A percentile compares a stretch with the other conserved stretches of the same genome.
phyloP scores from a whole-genome alignment of 805 yeast species.

The Sugiyamaella floridensis region DNA sequence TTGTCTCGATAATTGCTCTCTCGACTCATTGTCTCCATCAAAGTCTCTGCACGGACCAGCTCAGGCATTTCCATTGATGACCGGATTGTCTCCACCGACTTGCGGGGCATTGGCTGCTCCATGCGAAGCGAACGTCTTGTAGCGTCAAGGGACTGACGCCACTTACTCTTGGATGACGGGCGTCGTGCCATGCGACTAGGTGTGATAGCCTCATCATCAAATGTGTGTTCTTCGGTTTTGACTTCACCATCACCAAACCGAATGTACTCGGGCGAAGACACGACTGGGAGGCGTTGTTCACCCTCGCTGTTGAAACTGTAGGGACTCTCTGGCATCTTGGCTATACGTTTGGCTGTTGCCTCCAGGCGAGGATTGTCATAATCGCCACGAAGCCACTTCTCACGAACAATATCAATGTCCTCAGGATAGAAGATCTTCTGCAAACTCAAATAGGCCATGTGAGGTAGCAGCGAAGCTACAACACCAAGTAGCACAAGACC shows the following conservation, averaged over 20 bases:
- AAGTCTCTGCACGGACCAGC: slow-evolving; percentile 30
- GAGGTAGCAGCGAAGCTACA: slow-evolving; percentile 51
- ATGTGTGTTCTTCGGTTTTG: slow-evolving; percentile 11
- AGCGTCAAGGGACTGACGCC: slow-evolving; percentile 23
- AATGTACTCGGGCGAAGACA: slow-evolving; percentile 10
- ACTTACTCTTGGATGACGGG: slow-evolving; percentile 2
- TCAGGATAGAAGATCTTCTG: slow-evolving; percentile 50
- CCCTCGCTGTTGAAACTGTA: slow-evolving; percentile 3
- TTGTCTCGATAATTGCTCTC: not conserved
- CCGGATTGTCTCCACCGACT: slow-evolving; percentile 18
- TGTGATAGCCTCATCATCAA: not conserved
- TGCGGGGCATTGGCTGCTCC: slow-evolving; percentile 20
- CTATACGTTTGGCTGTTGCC: not conserved
- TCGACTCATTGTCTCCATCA: slow-evolving; percentile 23
- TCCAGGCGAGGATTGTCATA: slow-evolving; percentile 6
- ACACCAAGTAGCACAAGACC: slow-evolving; percentile 51
- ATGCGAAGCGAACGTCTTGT: slow-evolving; percentile 20
- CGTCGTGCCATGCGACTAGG: not conserved
- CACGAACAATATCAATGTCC: slow-evolving; percentile 68
- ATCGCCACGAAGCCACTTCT: slow-evolving; percentile 35
- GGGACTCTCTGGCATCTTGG: not conserved
- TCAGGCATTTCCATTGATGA: slow-evolving; percentile 25
- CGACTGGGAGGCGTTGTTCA: not conserved
- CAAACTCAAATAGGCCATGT: slow-evolving; percentile 46
- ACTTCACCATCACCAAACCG: slow-evolving; percentile 11